Percentiles rank a stretch among this genome's conserved stretches.
Evolutionary conservation across 768 basidiomycete species (phyloP).

Genomic region (Naganishia vishniacii): DNA sequence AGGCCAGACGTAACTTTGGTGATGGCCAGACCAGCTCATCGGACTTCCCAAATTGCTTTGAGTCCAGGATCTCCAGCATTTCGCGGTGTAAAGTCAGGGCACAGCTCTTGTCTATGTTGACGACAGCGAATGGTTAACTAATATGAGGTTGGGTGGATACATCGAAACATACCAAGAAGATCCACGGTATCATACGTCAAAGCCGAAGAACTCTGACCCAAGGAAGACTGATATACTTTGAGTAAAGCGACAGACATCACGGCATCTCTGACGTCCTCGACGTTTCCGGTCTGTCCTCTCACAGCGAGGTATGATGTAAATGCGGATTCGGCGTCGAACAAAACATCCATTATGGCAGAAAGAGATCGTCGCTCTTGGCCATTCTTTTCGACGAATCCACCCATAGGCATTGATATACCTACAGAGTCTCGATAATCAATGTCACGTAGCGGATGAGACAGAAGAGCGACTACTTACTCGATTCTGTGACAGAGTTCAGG

Average conservation of each 20-base stretch:
- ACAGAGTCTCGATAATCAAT: not conserved
- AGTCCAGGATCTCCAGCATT: slow-evolving; percentile 59
- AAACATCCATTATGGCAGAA: slow-evolving; percentile 58
- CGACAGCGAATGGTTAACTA: not conserved
- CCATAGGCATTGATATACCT: slow-evolving; percentile 68
- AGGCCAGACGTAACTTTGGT: not conserved
- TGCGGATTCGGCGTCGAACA: slow-evolving; percentile 65
- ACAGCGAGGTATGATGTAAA: slow-evolving; percentile 63
- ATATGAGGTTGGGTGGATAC: not conserved
- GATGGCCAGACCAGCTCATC: slow-evolving; percentile 78
- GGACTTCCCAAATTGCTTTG: slow-evolving; percentile 42
- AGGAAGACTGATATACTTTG: slow-evolving; percentile 69
- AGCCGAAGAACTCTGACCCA: slow-evolving; percentile 59
- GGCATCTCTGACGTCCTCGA: slow-evolving; percentile 68
- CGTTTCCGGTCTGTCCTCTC: slow-evolving; percentile 59
- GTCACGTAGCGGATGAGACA: not conserved
- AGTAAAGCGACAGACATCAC: slow-evolving; percentile 66
- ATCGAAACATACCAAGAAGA: slow-evolving; percentile 56
- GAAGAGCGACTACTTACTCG: slow-evolving; percentile 67
- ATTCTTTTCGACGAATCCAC: slow-evolving; percentile 61
- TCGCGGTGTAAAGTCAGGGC: slow-evolving; percentile 78
- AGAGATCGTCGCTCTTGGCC: slow-evolving; percentile 50
- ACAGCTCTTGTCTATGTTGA: slow-evolving; percentile 61
- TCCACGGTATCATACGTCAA: slow-evolving; percentile 59
- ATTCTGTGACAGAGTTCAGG: slow-evolving; percentile 81